Conservation (phyloP, 1,284 basidiomycete genomes). For the Porphyrellus sp. region DNA sequence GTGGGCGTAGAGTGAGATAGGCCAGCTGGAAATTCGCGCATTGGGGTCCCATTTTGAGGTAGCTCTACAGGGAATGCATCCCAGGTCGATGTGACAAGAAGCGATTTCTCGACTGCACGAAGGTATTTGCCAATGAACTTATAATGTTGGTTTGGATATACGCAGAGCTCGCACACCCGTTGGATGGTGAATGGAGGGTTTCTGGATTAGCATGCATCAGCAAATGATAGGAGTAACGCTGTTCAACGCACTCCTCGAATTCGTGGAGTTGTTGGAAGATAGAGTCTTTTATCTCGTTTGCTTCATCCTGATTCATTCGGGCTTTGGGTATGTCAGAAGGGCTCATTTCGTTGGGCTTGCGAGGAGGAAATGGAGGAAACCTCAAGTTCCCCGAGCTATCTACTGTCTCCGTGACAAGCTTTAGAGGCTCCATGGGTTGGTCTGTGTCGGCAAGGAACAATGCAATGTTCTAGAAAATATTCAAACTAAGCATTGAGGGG, state of each 20-base stretch:
- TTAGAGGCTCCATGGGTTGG: conserved; percentile 14
- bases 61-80: conserved; percentile 63
- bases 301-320: conserved; percentile 64
- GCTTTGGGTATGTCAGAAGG: conserved; percentile 54
- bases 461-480: conserved; percentile 50
- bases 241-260: conserved; percentile 66
- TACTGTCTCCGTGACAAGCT: conserved; percentile 19
- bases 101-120: conserved; percentile 81
- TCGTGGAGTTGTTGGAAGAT: conserved; percentile 69
- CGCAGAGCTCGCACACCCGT: conserved; percentile 82
- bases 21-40: conserved; percentile 43
- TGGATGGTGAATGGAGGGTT: conserved; percentile 91
- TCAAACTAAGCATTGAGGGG: background rate
- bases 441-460: conserved; percentile 51
- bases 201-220: conserved; percentile 32
- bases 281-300: conserved; percentile 53
- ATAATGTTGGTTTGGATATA: conserved; percentile 72
- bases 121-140: conserved; percentile 84
- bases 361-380: conserved; percentile 76
- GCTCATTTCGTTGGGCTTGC: conserved; percentile 48
- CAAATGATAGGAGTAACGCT: conserved; percentile 5
- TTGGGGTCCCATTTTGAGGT: conserved; percentile 39
- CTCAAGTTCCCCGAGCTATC: conserved; percentile 62
- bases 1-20: conserved; percentile 53
- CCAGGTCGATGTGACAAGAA: conserved; percentile 83